Evolutionary conservation across 257 asterid genomes (phyloP), one percentile per base, ranked within the genome.

Genomic region (Plantago elongata): DNA sequence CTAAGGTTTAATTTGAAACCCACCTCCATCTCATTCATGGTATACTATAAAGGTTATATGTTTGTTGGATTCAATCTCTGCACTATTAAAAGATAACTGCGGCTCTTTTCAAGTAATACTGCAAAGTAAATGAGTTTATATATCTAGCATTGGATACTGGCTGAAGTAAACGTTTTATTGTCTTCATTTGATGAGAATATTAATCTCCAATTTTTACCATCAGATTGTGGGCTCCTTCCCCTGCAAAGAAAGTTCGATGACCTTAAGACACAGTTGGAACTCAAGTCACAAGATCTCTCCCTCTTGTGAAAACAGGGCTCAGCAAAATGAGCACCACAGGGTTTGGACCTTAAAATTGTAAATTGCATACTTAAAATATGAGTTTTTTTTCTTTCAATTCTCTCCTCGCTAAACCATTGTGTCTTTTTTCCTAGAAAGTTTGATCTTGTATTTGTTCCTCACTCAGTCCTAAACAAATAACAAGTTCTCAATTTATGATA

Each of bases 281-380:
- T 93, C 79, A 86, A 90, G 77, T 80, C 92, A 54, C 89, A 87
- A 71, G 99, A 93, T 70, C 96, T 93, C 65, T 80, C 91, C 37
- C 84, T 93, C 69, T n/a, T 60, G 76, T 47, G 94, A 89, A 81
- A 81, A 72, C 75, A 81, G 97, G 81, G 96, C 95, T 13, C 85
- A 83, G 80, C 97, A 93, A 68, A 87, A 86, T 66, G 99, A 89
- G 83, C 96, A 93, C 79, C 97, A 93, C 74, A 90, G 89, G 99
- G 99, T 93, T 9, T 71, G 76, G 29, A 18, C 60, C 61, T 70
- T 64, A 29, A n/a, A n/a, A 45, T 12, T 59, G 42, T 51, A 44
- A 51, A 43, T 14, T 18, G 62, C 70, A 65, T 49, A 45, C 1
- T 22, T 22, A n/a, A 1, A 22, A 22, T 22, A 22, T 22, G 27